Evolutionary conservation across 257 asterid genomes (phyloP), one percentile per base, ranked within the genome.

Genomic region (Henckelia pumila): DNA sequence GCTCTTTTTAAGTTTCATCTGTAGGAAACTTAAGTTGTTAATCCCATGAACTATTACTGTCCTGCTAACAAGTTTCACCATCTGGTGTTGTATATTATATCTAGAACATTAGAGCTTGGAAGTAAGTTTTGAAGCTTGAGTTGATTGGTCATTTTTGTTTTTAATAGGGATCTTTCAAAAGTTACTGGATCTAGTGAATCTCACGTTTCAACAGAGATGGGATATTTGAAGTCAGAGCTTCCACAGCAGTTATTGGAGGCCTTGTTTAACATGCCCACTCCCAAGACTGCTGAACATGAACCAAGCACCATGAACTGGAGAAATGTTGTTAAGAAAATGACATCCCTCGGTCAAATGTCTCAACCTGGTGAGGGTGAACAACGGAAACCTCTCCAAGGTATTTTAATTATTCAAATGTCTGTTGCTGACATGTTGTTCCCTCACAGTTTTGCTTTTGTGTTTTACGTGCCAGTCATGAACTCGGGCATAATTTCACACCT

Each of bases 301-400:
- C 97, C 95, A 56, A 79, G 73, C 70, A 68, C 77, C 68, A 82
- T 94, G 97, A 88, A 94, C 78, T 94, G 99, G 99, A 94, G 86
- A 79, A 88, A 83, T 49, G 78, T 94, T 11, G 95, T 85, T 24
- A 88, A 86, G 80, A 80, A 94, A 91, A 66, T 94, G 84, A 40
- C 85, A 47, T 84, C 95, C 59, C 79, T 83, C 73, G 88, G 96
- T 64, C 92, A 72, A 63, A 87, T 79, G 61, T 64, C 50, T 73
- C 86, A 82, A 57, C 78, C 87, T 72, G 76, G 32, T 64, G 81
- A 65, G 29, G 69, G 63, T 72, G 82, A 75, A 70, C 57, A 67
- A 56, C 73, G 19, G 59, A 79, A 70, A 73, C 75, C 66, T 64
- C 67, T 68, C 57, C 59, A 76, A 63, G 97, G 97, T 93, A 86